Base-by-base conservation (phyloP, 2,329 filamentous ascomycete genomes). In the Rutstroemia sp. region DNA sequence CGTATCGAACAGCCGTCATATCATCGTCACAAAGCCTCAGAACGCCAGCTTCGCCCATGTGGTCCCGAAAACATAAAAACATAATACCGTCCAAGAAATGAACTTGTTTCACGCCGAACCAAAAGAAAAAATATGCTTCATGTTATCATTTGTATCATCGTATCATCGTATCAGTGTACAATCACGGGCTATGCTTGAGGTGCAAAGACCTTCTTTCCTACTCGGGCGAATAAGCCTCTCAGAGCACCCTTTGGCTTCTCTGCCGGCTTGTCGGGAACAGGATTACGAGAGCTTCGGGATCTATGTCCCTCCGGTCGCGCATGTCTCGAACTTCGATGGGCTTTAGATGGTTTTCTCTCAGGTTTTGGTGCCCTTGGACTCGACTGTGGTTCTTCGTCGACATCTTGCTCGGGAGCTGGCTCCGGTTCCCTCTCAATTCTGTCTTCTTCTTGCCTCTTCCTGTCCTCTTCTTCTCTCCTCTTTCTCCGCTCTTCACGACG, bases 181-280 rank as follows among this genome's bases (percentile, higher is more conserved):
- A 38, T 34, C 23, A 34, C 19, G 5, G 19, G 21, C 45, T 49
- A 49, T 14, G 19, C 52, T 34, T 34, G 30, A 14, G 52, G 47
- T 48, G 54, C 41, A 57, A 57, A 57, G 19, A 57, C 55, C 49
- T 54, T 57, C 45, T 57, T 57, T 21, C 50, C 55, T 23, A 53
- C 25, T 27, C 25, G 23, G n/a, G 34, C 23, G 27, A 53, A 54
- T 3, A 57, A 47, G 27, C 41, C 48, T n/a, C 54, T 57, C 14
- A 57, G 48, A 37, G 55, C 12, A 49, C 18, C 37, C 42, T 54
- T 53, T n/a, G 54, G 49, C 12, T 57, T 57, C 45, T 57, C 50
- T 34, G n/a, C 37, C 38, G 49, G 25, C 14, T 52, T 52, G 2
- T 52, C 49, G 7, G 45, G 39, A 19, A 19, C 23, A 14, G 45